Percentiles rank a stretch among this genome's conserved stretches.
phyloP scores from a whole-genome alignment of 768 basidiomycete genomes.

The Agaricus sinodeliciosus region DNA sequence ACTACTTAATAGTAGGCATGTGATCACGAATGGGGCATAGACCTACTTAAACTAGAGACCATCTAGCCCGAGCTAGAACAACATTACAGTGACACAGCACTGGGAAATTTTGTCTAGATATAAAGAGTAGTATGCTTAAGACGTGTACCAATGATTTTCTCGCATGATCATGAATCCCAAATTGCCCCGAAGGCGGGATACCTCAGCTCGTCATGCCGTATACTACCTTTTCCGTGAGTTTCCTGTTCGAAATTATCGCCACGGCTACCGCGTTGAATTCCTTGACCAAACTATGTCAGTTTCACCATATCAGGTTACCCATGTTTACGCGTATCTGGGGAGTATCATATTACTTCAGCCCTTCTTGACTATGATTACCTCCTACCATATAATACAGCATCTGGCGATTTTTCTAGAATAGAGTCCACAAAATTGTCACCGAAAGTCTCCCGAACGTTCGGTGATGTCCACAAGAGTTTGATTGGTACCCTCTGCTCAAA shows the following conservation, averaged over 20 bases:
- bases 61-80: not conserved
- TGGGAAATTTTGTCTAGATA: too few relatives aligned
- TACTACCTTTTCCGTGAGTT: constrained; percentile 48
- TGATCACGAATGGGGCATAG: too few relatives aligned
- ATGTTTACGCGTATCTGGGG: constrained; percentile 34
- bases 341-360: not conserved
- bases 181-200: constrained; percentile 60
- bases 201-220: constrained; percentile 55
- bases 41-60: not conserved
- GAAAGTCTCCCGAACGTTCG: constrained; percentile 54
- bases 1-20: too few relatives aligned
- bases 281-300: constrained; percentile 36
- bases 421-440: constrained; percentile 53
- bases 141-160: too few relatives aligned
- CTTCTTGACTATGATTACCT: not conserved
- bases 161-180: constrained; percentile 42
- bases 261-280: constrained; percentile 50
- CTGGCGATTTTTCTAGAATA: constrained; percentile 47
- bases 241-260: constrained; percentile 53
- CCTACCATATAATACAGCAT: constrained; percentile 51
- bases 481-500: constrained; percentile 45
- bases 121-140: too few relatives aligned
- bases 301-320: constrained; percentile 46
- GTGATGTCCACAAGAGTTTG: constrained; percentile 56
- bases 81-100: not conserved